Evolutionary conservation across 495 filamentous ascomycete genomes (phyloP), one percentile per base, ranked within the genome.

Genomic region (Rostrohypoxylon terebratum): DNA sequence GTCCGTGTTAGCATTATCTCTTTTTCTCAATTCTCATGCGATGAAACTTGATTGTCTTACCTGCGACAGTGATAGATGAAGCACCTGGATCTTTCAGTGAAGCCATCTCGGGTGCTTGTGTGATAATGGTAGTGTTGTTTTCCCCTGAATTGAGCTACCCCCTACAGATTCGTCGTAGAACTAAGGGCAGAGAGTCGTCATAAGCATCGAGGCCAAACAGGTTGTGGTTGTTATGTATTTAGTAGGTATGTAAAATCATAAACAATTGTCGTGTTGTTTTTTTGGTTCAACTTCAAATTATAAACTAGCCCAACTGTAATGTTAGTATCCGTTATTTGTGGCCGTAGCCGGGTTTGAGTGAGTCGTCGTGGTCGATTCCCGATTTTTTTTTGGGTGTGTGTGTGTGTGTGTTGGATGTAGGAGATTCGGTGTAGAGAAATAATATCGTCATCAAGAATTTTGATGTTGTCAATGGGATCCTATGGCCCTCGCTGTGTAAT

Each of bases 11-110:
- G 8, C 21, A 13, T 10, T 13, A 28, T 28, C 28, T 28, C 6
- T 28, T 28, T 5, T 28, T 28, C 28, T 28, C 6, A 28, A 28
- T 5, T 5, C 28, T 28, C 20, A 47, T 36, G 1, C 50, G n/a
- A 31, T 51, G 13, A 28, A 93, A 36, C 88, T 93, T 58, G 88
- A 90, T 2, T 40, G 4, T 59, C 73, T 42, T 69, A 79, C 77
- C 77, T 68, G 75, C 73, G 54, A 79, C 77, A 10, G 70, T 76
- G 68, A 79, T 79, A 11, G 77, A 84, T 31, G 82, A 82, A 31
- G 82, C 81, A 57, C 80, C 80, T 9, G 82, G 78, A 62, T 83
- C 81, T 58, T 68, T 67, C 61, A 53, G 25, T 3, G 55, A 59
- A 68, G 77, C 70, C 77, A 78, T 78, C 16, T 69, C 74, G 71